Evolutionary conservation across 2,329 filamentous ascomycete species (phyloP), one percentile per base, ranked within the genome.

Genomic region (Penicillium janthinellum): DNA sequence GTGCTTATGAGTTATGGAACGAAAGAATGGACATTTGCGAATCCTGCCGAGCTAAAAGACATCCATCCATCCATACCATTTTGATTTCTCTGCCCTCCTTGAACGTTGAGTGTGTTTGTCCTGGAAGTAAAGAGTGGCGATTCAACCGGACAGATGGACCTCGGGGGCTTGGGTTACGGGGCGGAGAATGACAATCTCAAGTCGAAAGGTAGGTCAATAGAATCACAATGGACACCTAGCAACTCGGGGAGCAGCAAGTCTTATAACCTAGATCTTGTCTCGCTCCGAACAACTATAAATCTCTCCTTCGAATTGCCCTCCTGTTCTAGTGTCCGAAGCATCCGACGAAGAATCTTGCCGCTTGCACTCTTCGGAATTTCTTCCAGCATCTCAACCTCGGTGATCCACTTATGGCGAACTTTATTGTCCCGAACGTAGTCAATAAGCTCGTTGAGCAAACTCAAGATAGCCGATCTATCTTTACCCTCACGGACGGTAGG

Each of bases 351-450:
- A 57, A 92, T 90, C 83, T 92, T 92, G 10, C 90, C 89, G 67
- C 85, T 89, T 0, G 88, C 83, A 70, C 86, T 90, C 82, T 92
- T 92, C 12, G 90, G 90, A 25, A 92, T 85, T 52, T 80, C 81
- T 10, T 73, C 60, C 11, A 76, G 61, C 51, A 77, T 72, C 53
- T 77, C 74, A 15, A 77, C 66, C 62, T 75, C 75, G 5, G 67
- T 67, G 51, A 77, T 60, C 75, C 75, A 76, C 61, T 77, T 78
- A 48, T 76, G 70, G 28, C 84, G 80, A 1, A 89, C 86, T 73
- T 91, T 89, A 74, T 86, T 87, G 50, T 85, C 81, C 70, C 84
- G 81, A 4, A 91, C 86, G 71, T 87, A 86, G 64, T 83, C 81
- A 47, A 81, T 75, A 42, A 91, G 82, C 51, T 83, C 82, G 49